Conservation (phyloP, 2,329 filamentous ascomycete genomes). For the Pseudocercospora macadamiae region DNA sequence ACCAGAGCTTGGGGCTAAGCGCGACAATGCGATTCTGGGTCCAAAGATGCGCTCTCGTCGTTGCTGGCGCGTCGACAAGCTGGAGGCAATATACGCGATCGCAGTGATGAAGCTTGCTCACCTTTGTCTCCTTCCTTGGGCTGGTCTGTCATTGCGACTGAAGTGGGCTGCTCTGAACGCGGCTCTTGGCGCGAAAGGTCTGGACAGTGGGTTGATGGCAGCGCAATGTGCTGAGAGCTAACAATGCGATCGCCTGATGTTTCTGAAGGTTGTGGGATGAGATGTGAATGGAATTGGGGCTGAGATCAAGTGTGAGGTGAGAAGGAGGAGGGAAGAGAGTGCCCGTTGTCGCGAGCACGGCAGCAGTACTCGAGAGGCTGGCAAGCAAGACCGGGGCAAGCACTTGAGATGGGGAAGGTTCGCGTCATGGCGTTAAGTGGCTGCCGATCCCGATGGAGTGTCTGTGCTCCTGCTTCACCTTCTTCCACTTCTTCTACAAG, state of each 20-base stretch:
- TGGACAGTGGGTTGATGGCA: slow-evolving; percentile 13
- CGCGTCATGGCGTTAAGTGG: slow-evolving; percentile 11
- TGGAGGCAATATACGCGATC: slow-evolving; percentile 22
- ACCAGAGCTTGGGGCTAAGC: slow-evolving; percentile 18
- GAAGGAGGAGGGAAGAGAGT: slow-evolving; percentile 9
- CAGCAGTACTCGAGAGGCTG: slow-evolving; percentile 5
- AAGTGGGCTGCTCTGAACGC: slow-evolving; percentile 8
- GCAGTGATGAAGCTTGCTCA: slow-evolving; percentile 24
- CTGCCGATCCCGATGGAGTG: slow-evolving; percentile 9
- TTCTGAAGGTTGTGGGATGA: slow-evolving; percentile 18
- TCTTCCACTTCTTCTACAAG: not conserved
- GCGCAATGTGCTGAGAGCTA: slow-evolving; percentile 17
- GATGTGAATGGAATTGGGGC: not conserved
- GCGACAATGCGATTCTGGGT: slow-evolving; percentile 18
- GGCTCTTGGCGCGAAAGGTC: slow-evolving; percentile 28
- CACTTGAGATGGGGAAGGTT: slow-evolving; percentile 12
- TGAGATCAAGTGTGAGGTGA: slow-evolving; percentile 7
- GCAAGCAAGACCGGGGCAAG: slow-evolving; percentile 7
- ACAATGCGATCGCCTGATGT: slow-evolving; percentile 27
- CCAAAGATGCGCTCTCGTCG: slow-evolving; percentile 9
- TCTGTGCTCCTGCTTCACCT: not conserved
- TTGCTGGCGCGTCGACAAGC: slow-evolving; percentile 20
- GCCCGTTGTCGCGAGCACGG: slow-evolving; percentile 1
- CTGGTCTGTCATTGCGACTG: slow-evolving; percentile 47
- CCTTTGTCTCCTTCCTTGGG: slow-evolving; percentile 51